Percentiles rank a stretch among this genome's conserved stretches.
These are phyloP conservation scores for Tricholoma bakamatsutake DNA, from an alignment of 768 basidiomycete species.

Conservation along the genomic window DNA sequence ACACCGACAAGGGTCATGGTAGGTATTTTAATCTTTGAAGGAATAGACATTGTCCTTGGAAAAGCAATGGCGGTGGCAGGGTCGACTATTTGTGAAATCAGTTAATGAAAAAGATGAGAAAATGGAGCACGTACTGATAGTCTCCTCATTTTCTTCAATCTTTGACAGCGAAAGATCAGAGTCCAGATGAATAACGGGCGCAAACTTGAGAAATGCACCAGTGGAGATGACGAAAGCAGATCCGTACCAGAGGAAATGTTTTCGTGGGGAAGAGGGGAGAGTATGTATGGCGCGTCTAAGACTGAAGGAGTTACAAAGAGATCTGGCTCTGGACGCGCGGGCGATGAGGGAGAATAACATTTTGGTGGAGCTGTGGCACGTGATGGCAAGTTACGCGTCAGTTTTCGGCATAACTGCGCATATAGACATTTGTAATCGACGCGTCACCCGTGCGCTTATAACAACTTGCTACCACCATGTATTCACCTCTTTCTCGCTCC, in stretches of 20 bases:
- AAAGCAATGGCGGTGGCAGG: conserved; percentile 71
- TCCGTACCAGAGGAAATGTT: conserved; percentile 10
- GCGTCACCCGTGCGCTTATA: neutral
- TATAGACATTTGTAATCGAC: neutral
- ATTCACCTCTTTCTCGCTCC: neutral
- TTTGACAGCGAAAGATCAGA: neutral
- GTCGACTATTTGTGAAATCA: conserved; percentile 43
- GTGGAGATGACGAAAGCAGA: conserved; percentile 7
- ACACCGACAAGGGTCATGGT: conserved; percentile 71
- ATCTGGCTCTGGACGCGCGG: conserved; percentile 1
- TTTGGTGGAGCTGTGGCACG: neutral
- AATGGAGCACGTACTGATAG: conserved; percentile 5
- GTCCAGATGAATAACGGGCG: conserved; percentile 11
- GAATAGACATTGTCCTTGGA: conserved; percentile 58
- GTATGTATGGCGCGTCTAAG: conserved; percentile 4
- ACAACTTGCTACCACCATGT: neutral
- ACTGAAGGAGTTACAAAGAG: neutral
- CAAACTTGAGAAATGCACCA: conserved; percentile 2
- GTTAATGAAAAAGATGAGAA: neutral
- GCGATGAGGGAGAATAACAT: conserved; percentile 6
- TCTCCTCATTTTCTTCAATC: conserved; percentile 3
- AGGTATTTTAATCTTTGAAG: conserved; percentile 57
- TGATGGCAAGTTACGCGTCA: neutral
- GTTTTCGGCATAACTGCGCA: too few species aligned
- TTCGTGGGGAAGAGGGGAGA: neutral